These are phyloP conservation scores for Lactifluus subvellereus DNA, from an alignment of 768 basidiomycete genomes.

Conservation along the genomic window DNA sequence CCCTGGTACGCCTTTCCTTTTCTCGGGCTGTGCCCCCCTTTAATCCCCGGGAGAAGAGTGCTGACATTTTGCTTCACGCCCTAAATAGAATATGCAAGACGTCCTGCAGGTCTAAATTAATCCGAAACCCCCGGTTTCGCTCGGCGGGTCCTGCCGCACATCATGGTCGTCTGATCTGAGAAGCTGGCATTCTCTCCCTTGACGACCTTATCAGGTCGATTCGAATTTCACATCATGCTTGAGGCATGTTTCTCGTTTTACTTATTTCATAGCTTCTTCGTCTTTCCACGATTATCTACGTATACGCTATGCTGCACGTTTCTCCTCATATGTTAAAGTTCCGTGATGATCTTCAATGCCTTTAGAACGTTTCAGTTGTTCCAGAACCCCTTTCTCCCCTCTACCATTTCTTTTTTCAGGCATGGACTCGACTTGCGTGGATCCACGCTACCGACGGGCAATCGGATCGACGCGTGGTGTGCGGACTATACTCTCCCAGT, in stretches of 20 bases:
- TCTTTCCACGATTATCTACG: not conserved
- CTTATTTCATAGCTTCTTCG: not conserved
- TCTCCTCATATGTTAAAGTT: not conserved
- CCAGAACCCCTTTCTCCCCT: not conserved
- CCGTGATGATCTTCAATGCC: not conserved
- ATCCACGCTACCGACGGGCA: not conserved
- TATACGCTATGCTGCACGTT: not conserved
- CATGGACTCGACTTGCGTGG: not conserved
- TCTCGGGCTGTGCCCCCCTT: not conserved
- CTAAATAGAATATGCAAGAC: constrained; percentile 15
- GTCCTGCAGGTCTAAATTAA: constrained; percentile 6
- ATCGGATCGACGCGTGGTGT: too few relatives aligned
- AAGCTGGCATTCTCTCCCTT: not conserved
- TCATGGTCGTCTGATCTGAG: not conserved
- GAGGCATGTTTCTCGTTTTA: not conserved
- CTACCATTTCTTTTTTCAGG: not conserved
- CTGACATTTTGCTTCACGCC: not conserved
- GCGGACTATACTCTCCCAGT: not conserved
- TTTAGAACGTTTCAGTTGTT: not conserved
- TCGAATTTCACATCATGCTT: not conserved
- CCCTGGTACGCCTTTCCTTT: constrained; percentile 12
- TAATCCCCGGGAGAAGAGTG: not conserved
- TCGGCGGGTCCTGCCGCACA: not conserved
- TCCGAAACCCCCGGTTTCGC: not conserved
- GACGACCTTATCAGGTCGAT: not conserved